These are phyloP conservation scores for Rhodotorula graminis DNA, from an alignment of 768 basidiomycete species.

Conservation along the genomic window DNA sequence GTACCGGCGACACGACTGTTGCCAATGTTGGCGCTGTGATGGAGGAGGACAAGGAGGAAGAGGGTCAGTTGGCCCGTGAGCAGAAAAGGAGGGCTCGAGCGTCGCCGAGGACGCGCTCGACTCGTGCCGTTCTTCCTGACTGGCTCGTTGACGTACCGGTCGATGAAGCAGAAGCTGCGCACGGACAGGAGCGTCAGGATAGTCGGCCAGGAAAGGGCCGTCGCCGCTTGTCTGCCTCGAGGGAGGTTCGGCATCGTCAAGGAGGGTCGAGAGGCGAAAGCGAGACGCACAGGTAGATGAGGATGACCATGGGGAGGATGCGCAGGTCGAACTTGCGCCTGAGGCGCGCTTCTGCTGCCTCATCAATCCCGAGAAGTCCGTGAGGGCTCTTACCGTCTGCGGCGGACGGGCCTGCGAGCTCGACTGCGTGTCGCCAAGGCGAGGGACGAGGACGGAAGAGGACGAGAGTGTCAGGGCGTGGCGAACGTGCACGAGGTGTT, in stretches of 20 bases:
- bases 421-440: not conserved
- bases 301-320: slow-evolving; percentile 18
- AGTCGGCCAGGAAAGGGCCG: slow-evolving; percentile 32
- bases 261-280: slow-evolving; percentile 41
- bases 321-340: slow-evolving; percentile 27
- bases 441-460: not conserved
- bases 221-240: no score
- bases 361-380: slow-evolving; percentile 27
- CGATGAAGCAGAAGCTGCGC: slow-evolving; percentile 15
- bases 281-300: slow-evolving; percentile 25
- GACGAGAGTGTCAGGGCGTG: no score
- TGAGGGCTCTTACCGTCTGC: slow-evolving; percentile 35
- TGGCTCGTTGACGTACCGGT: not conserved
- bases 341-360: slow-evolving; percentile 14
- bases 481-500: no score
- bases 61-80: no score
- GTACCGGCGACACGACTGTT: no score
- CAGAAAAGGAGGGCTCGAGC: no score
- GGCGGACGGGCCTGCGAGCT: slow-evolving; percentile 15
- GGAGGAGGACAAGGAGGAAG: no score
- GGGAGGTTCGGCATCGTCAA: no score
- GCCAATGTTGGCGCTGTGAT: no score
- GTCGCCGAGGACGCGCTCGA: no score
- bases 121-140: no score
- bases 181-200: no score